Percentiles rank a stretch among this genome's conserved stretches.
Evolutionary conservation across 2,329 filamentous ascomycete genomes (phyloP).

Genomic region (Claviceps pazoutovae): DNA sequence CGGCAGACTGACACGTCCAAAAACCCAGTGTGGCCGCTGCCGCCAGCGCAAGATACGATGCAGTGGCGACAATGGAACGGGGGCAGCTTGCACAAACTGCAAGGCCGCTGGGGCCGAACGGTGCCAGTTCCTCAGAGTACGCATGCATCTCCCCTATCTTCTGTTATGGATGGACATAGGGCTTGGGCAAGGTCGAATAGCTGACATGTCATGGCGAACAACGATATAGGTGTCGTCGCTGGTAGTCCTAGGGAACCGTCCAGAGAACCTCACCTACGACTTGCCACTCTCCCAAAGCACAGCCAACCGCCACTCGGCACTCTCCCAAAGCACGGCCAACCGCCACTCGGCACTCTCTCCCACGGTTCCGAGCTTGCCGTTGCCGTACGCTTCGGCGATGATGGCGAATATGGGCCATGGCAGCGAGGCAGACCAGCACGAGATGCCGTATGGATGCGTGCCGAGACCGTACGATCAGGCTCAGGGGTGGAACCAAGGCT

Average conservation of each 20-base stretch:
- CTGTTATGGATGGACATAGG: neutral
- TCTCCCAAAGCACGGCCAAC: slow-evolving; percentile 16
- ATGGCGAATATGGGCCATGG: slow-evolving; percentile 1
- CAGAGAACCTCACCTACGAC: slow-evolving; percentile 15
- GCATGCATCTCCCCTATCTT: slow-evolving; percentile 5
- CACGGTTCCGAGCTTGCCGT: neutral
- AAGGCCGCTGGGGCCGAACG: slow-evolving; percentile 54
- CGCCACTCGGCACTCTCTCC: slow-evolving; percentile 10
- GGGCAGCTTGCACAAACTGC: slow-evolving; percentile 73
- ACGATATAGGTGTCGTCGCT: slow-evolving; percentile 17
- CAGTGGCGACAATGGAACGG: slow-evolving; percentile 68
- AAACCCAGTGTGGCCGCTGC: slow-evolving; percentile 65
- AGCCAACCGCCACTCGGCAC: slow-evolving; percentile 13
- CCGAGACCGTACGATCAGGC: slow-evolving; percentile 14
- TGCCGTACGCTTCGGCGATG: neutral
- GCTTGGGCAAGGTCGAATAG: neutral
- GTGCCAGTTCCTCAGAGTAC: slow-evolving; percentile 73
- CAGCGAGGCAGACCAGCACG: slow-evolving; percentile 1
- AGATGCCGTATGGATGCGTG: slow-evolving; percentile 12
- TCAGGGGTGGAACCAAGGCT: slow-evolving; percentile 12
- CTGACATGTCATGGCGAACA: neutral
- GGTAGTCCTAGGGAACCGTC: slow-evolving; percentile 15
- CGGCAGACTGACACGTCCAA: neutral
- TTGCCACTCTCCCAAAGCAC: slow-evolving; percentile 18
- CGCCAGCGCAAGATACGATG: slow-evolving; percentile 91